These are phyloP conservation scores for Vaccinium macrocarpon DNA, from an alignment of 148 eudicot genomes.

Conservation along the genomic window DNA sequence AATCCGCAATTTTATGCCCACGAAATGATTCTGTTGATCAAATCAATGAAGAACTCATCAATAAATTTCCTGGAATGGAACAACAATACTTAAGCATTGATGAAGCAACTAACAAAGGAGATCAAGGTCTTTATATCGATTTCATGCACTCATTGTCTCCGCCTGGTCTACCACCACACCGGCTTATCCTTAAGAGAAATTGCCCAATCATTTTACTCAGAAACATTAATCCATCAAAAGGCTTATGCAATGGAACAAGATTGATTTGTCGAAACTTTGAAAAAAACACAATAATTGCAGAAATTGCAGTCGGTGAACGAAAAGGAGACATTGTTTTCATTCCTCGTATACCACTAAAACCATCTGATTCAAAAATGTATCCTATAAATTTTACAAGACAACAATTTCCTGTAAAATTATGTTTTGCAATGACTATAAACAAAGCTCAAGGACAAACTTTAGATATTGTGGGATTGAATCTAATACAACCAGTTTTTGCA, in stretches of 20 bases:
- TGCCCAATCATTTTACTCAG: not conserved
- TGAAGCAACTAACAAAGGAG: not conserved
- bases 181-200: not conserved
- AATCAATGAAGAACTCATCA: too few species aligned
- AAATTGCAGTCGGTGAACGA: not conserved
- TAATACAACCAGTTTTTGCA: not conserved
- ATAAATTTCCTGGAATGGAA: too few species aligned
- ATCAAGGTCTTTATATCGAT: not conserved
- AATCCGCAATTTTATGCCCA: too few species aligned
- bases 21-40: too few species aligned
- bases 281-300: not conserved
- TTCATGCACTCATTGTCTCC: not conserved
- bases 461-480: not conserved
- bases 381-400: not conserved
- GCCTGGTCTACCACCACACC: not conserved
- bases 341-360: not conserved
- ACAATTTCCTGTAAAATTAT: slow-evolving; percentile 19
- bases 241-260: not conserved
- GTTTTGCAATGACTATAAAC: slow-evolving; percentile 24
- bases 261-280: too few species aligned
- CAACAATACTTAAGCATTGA: too few species aligned
- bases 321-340: not conserved
- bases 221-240: not conserved
- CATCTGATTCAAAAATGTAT: not conserved
- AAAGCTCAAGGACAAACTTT: slow-evolving; percentile 26